phyloP scores from a whole-genome alignment of 768 basidiomycete genomes.

The Clathrus columnatus region DNA sequence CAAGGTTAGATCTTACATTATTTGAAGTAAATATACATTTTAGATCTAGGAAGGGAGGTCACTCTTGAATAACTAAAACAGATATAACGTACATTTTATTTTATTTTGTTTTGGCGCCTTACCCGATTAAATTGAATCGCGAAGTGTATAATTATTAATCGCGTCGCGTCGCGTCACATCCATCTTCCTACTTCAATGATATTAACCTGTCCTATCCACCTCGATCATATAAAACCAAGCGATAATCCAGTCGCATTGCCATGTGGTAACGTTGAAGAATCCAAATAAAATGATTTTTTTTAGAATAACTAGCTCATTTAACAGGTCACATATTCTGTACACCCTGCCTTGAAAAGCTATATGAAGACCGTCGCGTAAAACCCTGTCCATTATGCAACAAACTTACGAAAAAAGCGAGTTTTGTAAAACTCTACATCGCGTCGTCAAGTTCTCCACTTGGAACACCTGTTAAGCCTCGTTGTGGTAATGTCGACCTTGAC shows the following conservation, averaged over 20 bases:
- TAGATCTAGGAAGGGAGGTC: neutral
- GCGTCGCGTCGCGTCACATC: no score
- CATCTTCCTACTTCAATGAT: neutral
- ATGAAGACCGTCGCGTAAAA: neutral
- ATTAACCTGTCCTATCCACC: conserved; percentile 7
- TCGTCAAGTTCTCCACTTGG: neutral
- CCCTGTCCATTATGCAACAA: neutral
- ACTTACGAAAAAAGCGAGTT: neutral
- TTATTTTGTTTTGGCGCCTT: neutral
- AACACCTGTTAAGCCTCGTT: neutral
- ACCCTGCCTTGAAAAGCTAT: neutral
- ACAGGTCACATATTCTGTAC: conserved; percentile 8
- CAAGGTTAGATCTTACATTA: conserved; percentile 63
- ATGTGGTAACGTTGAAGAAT: neutral
- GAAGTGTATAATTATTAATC: neutral
- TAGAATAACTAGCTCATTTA: neutral
- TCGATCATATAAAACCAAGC: neutral
- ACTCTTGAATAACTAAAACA: neutral
- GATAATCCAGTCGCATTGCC: neutral
- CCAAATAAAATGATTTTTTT: neutral
- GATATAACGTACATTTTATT: neutral
- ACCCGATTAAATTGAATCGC: neutral
- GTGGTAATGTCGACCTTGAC: neutral
- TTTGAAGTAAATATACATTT: neutral
- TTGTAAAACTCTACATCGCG: neutral